Conservation (phyloP, 106 monocot genomes). For the Ottelia alismoides region DNA sequence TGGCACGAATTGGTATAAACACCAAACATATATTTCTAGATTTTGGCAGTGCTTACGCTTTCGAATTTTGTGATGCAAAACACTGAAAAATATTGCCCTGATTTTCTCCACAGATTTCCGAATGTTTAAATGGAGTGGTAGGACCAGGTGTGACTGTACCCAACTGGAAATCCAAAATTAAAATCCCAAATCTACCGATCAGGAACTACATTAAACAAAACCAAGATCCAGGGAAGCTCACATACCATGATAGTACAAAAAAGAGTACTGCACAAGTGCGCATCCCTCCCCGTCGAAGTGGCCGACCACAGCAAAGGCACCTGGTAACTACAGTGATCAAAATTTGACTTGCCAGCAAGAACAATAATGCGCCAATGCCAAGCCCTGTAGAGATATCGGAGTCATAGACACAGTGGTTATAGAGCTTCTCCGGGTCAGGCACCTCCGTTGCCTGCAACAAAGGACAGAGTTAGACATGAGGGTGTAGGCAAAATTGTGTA, state of each 20-base stretch:
- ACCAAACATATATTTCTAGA: too few species aligned
- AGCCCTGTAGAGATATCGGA: conserved; percentile 9
- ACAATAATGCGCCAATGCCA: conserved; percentile 5
- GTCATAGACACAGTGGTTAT: conserved; percentile 10
- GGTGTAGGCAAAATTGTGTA: too few species aligned
- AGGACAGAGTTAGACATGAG: too few species aligned
- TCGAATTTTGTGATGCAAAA: too few species aligned
- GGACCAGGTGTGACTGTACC: background rate
- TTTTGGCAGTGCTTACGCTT: too few species aligned
- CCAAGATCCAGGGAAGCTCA: background rate
- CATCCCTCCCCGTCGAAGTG: conserved; percentile 6
- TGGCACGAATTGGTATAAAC: too few species aligned
- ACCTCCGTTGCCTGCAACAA: background rate
- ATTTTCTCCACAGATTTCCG: too few species aligned
- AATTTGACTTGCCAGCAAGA: conserved; percentile 2
- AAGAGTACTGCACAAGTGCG: conserved; percentile 6
- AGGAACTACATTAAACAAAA: background rate
- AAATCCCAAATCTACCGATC: background rate
- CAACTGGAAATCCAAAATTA: background rate
- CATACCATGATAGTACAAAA: conserved; percentile 4
- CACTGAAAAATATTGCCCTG: too few species aligned
- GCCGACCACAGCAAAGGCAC: conserved; percentile 8
- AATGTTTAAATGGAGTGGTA: background rate
- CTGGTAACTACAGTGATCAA: conserved; percentile 5
- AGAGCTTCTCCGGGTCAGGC: conserved; percentile 2